Percentiles rank a stretch among this genome's conserved stretches.
These are phyloP conservation scores for Triglochin maritima DNA, from an alignment of 106 monocot species.

Conservation along the genomic window DNA sequence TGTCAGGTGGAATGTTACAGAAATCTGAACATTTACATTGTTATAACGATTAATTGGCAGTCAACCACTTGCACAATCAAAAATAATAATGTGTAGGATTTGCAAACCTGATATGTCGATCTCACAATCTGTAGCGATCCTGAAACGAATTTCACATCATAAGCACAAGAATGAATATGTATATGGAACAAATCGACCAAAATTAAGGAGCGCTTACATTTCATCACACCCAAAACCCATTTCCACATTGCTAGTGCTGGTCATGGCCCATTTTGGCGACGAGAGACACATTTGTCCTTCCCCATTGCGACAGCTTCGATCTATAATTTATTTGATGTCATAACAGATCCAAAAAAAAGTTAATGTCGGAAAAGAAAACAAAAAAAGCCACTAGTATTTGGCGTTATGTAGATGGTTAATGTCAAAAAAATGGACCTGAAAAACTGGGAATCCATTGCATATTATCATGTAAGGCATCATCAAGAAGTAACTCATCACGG, in stretches of 20 bases:
- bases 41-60: neutral
- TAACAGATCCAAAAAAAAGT: neutral
- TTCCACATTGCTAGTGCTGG: slow-evolving; percentile 31
- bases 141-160: slow-evolving; percentile 8
- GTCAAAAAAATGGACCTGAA: slow-evolving; percentile 22
- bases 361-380: neutral
- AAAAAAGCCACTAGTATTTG: neutral
- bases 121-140: slow-evolving; percentile 31
- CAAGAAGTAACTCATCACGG: slow-evolving; percentile 23
- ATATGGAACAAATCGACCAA: too few species aligned
- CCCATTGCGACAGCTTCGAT: slow-evolving; percentile 2
- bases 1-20: slow-evolving; percentile 19
- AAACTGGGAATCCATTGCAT: slow-evolving; percentile 24
- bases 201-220: slow-evolving; percentile 28
- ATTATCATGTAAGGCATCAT: slow-evolving; percentile 30
- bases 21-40: slow-evolving; percentile 13
- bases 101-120: slow-evolving; percentile 37
- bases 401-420: neutral
- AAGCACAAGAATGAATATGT: too few species aligned
- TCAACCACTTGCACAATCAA: neutral
- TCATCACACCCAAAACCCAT: slow-evolving; percentile 24
- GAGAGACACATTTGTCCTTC: slow-evolving; percentile 35
- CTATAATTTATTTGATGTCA: neutral
- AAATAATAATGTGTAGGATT: neutral
- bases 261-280: slow-evolving; percentile 46